Percentiles rank a stretch among this genome's conserved stretches.
phyloP scores from a whole-genome alignment of 257 asterid species.

The Rubia yunnanensis region DNA sequence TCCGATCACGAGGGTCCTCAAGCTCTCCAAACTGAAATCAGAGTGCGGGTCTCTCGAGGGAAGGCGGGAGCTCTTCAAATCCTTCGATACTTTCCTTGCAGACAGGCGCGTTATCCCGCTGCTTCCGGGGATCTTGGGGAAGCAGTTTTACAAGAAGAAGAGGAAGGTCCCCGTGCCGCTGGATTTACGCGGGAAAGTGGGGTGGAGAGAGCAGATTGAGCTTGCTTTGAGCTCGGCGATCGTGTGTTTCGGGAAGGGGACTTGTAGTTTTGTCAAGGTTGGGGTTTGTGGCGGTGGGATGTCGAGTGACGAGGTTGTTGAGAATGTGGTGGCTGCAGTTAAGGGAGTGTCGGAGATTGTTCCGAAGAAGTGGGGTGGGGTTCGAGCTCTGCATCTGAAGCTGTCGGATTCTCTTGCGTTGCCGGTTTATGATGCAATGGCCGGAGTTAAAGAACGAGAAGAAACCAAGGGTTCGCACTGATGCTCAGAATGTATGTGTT shows the following conservation, averaged over 20 bases:
- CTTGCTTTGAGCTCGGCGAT: constrained; percentile 37
- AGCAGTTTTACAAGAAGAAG: constrained; percentile 66
- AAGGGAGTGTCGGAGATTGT: constrained; percentile 38
- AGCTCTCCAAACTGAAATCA: constrained; percentile 57
- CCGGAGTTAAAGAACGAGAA: neutral
- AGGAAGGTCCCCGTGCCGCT: constrained; percentile 57
- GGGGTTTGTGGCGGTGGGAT: constrained; percentile 43
- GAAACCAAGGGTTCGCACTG: neutral
- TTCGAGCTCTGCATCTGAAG: constrained; percentile 72
- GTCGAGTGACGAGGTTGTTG: constrained; percentile 37
- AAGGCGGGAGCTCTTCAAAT: constrained; percentile 37
- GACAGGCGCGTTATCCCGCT: constrained; percentile 26
- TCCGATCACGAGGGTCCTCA: constrained; percentile 38
- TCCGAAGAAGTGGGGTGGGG: constrained; percentile 60
- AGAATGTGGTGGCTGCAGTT: constrained; percentile 58
- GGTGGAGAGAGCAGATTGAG: constrained; percentile 75
- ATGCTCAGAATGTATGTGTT: neutral
- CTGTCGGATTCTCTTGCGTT: constrained; percentile 65
- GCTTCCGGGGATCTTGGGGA: constrained; percentile 60
- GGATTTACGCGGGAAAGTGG: constrained; percentile 35
- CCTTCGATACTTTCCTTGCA: constrained; percentile 55
- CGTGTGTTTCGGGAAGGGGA: constrained; percentile 66
- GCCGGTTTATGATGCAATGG: constrained; percentile 44
- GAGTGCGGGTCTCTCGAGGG: constrained; percentile 55
- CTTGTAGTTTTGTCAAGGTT: constrained; percentile 51